Conservation (phyloP, 441 rosid genomes). For the Syzygium malaccense region DNA sequence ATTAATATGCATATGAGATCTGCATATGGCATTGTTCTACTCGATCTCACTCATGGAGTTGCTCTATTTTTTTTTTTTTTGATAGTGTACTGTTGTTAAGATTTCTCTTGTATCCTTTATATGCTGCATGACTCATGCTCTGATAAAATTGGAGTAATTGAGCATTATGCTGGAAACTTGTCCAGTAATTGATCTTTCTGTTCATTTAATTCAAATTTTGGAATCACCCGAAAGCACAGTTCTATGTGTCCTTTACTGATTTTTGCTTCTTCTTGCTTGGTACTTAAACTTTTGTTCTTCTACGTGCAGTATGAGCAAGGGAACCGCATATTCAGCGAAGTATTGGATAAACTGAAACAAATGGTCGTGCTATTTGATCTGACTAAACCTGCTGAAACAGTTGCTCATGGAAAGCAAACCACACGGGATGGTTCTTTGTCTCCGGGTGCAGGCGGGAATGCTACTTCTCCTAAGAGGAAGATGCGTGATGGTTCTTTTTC, state of each 20-base stretch:
- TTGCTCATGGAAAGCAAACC: slow-evolving; percentile 3
- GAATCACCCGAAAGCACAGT: neutral
- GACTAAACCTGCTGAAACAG: slow-evolving; percentile 11
- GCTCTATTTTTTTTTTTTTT: neutral
- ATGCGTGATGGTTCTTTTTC: neutral
- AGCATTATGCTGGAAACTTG: neutral
- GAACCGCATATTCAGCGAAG: neutral
- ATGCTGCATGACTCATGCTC: neutral
- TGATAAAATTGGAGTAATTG: neutral
- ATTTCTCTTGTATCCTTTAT: neutral
- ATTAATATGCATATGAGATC: neutral
- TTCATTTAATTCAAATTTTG: neutral
- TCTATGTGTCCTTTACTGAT: neutral
- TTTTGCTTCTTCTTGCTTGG: neutral
- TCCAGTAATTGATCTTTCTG: neutral
- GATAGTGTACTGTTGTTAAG: neutral
- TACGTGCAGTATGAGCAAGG: slow-evolving; percentile 32
- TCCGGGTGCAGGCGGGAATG: neutral
- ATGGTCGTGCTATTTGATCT: slow-evolving; percentile 17
- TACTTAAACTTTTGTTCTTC: neutral
- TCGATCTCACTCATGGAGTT: neutral
- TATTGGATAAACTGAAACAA: slow-evolving; percentile 35
- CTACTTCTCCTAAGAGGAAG: neutral
- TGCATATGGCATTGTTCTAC: neutral
- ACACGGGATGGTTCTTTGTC: neutral